Base-by-base conservation (phyloP, 2,329 filamentous ascomycete species). In the Knoxdaviesia capensis region DNA sequence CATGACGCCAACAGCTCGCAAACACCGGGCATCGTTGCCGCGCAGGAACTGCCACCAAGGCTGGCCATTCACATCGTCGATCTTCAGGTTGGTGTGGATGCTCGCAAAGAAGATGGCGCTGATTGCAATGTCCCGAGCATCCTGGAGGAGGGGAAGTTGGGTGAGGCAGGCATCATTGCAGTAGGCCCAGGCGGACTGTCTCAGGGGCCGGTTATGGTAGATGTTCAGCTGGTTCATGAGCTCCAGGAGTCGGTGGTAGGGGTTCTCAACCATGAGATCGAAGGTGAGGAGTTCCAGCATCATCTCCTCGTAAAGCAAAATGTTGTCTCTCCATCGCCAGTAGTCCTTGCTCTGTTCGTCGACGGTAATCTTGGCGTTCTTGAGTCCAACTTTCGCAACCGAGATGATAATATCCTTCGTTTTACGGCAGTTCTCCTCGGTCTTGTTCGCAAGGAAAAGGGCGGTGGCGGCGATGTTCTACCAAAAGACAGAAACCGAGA, bases 321-420 rank as follows among this genome's bases (percentile, higher is more conserved):
- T 93, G 45, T 80, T 90, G 55, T 98, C 90, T 46, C 86, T 75
- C 90, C 90, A 98, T 53, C 82, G 76, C 90, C 90, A 98, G 56
- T 90, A 98, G 55, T 98, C 90, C 54, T 94, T 96, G 50, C 82
- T 92, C 58, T 96, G 87, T 59, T 96, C 90, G 55, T 98, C 90
- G 41, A 96, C 83, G 42, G 88, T 67, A 45, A 94, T 72, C 52
- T 85, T 82, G 1, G 84, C 69, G 51, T 96, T 88, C 63, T 98
- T 96, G 59, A 94, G 86, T 31, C 88, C 90, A 20, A 94, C 85
- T 49, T 88, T 84, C 46, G 86, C 90, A 52, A 93, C 90, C 1
- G 87, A 84, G 32, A 94, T 80, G 49, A 98, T 88, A 46, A 98
- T 70, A 49, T 94, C 86, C 53, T 85, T 92, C 51, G 94, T 94